Conservation (phyloP, 768 basidiomycete genomes). For the Hygrocybe punicea region DNA sequence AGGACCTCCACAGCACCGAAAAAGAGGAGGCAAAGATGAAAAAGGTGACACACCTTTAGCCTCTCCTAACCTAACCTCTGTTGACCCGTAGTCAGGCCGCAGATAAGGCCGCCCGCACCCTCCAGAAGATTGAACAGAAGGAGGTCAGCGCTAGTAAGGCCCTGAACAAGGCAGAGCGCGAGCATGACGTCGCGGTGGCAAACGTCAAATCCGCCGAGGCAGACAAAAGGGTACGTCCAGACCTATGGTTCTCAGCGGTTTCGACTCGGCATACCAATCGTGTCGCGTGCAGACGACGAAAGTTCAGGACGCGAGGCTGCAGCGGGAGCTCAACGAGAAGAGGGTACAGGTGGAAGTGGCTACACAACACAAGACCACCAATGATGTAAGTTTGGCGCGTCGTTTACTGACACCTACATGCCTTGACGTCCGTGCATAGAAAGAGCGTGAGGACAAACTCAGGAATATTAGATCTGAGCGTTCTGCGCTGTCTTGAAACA, state of each 20-base stretch:
- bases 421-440: not conserved
- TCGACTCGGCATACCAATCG: not conserved
- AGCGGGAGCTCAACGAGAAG: not conserved
- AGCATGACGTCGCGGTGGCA: not conserved
- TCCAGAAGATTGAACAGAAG: not conserved
- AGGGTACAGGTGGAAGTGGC: not conserved
- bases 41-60: not conserved
- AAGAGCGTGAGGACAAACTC: not conserved
- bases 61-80: not conserved
- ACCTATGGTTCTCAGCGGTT: not conserved
- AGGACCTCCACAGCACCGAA: not conserved
- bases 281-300: not conserved
- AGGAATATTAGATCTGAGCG: not conserved
- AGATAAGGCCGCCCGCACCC: not conserved
- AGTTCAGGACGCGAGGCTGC: not conserved
- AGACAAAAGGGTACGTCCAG: not conserved
- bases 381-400: not conserved
- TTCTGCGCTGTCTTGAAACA: not conserved
- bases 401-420: not conserved
- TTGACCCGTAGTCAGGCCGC: not conserved
- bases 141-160: not conserved
- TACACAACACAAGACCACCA: not conserved
- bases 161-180: not conserved
- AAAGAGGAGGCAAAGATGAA: not conserved
- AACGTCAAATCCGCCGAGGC: not conserved